Conservation (phyloP, 371 early-diverging fungal genomes). For the Dentiscutata heterogama region DNA sequence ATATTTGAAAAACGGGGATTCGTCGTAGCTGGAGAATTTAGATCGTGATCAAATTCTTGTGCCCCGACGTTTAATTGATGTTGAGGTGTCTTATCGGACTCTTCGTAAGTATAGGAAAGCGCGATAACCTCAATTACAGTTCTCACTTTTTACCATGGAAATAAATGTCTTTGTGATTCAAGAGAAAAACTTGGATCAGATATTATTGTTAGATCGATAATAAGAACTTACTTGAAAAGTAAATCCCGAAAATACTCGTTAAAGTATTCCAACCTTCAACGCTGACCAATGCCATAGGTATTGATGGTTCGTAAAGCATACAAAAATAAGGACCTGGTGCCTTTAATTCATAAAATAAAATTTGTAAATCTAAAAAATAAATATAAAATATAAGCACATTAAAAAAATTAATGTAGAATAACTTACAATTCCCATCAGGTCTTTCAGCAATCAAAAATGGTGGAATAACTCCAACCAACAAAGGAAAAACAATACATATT, state of each 20-base stretch:
- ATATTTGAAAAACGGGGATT: not conserved
- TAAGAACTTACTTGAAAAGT: slow-evolving; percentile 36
- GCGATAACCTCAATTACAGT: not conserved
- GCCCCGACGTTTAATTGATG: too few species aligned
- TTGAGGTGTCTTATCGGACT: not conserved
- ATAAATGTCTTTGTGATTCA: not conserved
- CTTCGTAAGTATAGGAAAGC: not conserved
- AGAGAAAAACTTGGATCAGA: not conserved
- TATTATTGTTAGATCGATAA: not conserved
- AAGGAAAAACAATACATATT: slow-evolving; percentile 1
- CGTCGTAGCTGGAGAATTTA: not conserved
- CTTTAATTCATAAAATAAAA: not conserved
- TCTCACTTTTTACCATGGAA: not conserved
- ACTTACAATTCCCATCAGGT: slow-evolving; percentile 37
- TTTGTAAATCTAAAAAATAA: not conserved
- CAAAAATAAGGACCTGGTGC: slow-evolving; percentile 33
- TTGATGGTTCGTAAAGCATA: slow-evolving; percentile 24
- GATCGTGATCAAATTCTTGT: not conserved
- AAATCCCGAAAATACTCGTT: slow-evolving; percentile 30
- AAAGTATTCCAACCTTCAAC: slow-evolving; percentile 45
- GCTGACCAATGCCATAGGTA: slow-evolving; percentile 33
- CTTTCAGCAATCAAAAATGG: slow-evolving; percentile 35
- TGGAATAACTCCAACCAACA: slow-evolving; percentile 26
- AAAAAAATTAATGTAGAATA: not conserved
- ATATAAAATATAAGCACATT: not conserved